Evolutionary conservation across 1,284 basidiomycete genomes (phyloP).

Genomic region (Marasmius sp.): DNA sequence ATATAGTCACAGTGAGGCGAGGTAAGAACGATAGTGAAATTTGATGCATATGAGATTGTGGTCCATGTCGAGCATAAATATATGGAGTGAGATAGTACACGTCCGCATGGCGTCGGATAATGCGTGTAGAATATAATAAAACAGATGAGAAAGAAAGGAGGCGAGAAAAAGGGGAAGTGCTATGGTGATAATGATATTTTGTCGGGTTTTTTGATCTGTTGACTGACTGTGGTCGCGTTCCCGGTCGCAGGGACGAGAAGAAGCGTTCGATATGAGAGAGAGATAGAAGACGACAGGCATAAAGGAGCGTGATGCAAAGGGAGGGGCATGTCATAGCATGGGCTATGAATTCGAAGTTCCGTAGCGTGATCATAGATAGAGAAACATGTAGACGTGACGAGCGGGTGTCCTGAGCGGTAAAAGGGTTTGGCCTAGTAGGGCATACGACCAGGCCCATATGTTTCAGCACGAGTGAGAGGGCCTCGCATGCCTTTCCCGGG

Average conservation of each 20-base stretch:
- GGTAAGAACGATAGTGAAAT: not conserved
- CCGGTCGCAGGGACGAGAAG: not conserved
- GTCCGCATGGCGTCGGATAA: slow-evolving; percentile 1
- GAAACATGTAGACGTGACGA: slow-evolving; percentile 4
- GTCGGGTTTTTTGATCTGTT: not conserved
- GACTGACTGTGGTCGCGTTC: not conserved
- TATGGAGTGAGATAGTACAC: slow-evolving; percentile 14
- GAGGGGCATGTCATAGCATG: slow-evolving; percentile 14
- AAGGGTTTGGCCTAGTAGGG: slow-evolving; percentile 27
- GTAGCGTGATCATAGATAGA: not conserved
- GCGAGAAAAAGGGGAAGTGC: not conserved
- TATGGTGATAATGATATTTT: not conserved
- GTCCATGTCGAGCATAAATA: slow-evolving; percentile 11
- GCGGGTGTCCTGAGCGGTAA: slow-evolving; percentile 6
- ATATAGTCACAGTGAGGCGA: not conserved
- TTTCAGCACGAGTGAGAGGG: slow-evolving; percentile 59
- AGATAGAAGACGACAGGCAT: not conserved
- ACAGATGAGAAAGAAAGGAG: slow-evolving; percentile 5
- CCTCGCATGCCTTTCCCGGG: slow-evolving; percentile 24
- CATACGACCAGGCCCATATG: slow-evolving; percentile 59
- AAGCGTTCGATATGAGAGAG: not conserved
- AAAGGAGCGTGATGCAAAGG: slow-evolving; percentile 12
- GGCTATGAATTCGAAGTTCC: slow-evolving; percentile 1
- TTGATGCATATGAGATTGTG: not conserved
- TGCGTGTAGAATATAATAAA: slow-evolving; percentile 11